Evolutionary conservation across 75 land plant genomes (phyloP).

Genomic region (Gnetum montanum): DNA sequence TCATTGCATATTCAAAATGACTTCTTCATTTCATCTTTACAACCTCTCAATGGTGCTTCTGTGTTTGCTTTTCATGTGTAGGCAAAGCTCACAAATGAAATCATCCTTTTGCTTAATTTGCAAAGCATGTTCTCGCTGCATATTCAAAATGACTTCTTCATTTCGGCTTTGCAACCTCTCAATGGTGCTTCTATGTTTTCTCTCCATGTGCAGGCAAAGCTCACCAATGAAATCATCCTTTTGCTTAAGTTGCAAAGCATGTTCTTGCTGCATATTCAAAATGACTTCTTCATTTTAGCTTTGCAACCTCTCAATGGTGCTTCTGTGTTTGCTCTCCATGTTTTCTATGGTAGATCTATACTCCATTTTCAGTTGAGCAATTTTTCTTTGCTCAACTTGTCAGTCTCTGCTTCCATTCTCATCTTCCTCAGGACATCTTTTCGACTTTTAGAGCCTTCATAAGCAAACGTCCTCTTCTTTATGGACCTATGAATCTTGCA

Average conservation of each 20-base stretch:
- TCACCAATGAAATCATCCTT: constrained; percentile 70
- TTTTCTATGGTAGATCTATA: constrained; percentile 34
- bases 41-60: too few species aligned
- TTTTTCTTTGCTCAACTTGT: constrained; percentile 8
- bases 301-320: constrained; percentile 6
- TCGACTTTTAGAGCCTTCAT: constrained; percentile 19
- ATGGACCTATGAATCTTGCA: too few species aligned
- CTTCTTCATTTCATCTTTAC: too few species aligned
- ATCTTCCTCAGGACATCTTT: constrained; percentile 31
- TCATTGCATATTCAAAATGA: not conserved
- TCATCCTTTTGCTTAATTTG: constrained; percentile 68
- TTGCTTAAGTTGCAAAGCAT: constrained; percentile 45
- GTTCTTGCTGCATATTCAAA: constrained; percentile 25
- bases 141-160: too few species aligned
- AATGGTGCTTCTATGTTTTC: constrained; percentile 22
- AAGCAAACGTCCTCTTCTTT: constrained; percentile 20
- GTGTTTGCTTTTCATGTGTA: too few species aligned
- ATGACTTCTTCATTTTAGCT: too few species aligned
- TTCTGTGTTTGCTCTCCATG: constrained; percentile 40
- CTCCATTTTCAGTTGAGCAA: too few species aligned
- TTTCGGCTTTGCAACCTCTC: too few species aligned
- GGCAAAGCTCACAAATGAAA: constrained; percentile 45
- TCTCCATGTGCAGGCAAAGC: constrained; percentile 20
- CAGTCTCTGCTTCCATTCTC: constrained; percentile 44
- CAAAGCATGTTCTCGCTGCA: constrained; percentile 31